Evolutionary conservation across 441 rosid species (phyloP).

Genomic region (Brassica balearica): DNA sequence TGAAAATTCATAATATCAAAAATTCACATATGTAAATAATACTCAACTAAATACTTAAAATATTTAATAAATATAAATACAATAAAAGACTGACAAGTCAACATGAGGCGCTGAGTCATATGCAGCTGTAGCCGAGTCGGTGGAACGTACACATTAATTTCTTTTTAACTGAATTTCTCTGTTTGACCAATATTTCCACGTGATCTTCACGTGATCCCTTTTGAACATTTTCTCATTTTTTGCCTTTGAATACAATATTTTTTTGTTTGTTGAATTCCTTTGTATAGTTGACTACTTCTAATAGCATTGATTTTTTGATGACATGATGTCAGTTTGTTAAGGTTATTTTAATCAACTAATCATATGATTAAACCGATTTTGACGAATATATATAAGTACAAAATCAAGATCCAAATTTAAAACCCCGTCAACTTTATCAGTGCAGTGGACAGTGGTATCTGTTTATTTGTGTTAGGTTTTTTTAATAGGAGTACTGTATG

Average conservation of each 20-base stretch:
- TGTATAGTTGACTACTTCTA: background rate
- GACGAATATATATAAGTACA: background rate
- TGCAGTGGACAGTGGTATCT: background rate
- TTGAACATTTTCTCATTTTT: background rate
- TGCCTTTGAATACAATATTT: background rate
- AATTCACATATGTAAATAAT: background rate
- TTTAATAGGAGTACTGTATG: background rate
- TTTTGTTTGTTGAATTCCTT: background rate
- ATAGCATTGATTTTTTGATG: background rate
- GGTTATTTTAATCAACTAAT: background rate
- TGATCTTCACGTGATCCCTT: conserved; percentile 31
- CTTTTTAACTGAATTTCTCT: conserved; percentile 22
- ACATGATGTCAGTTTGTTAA: background rate
- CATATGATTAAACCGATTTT: background rate
- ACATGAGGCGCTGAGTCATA: conserved; percentile 32
- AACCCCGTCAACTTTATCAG: background rate
- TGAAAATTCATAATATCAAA: too few species aligned
- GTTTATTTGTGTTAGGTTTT: background rate
- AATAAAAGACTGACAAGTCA: conserved; percentile 24
- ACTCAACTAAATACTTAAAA: background rate
- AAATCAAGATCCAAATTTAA: conserved; percentile 5
- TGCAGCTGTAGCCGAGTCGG: conserved; percentile 39
- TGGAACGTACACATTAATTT: conserved; percentile 25
- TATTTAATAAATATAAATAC: background rate
- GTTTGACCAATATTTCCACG: conserved; percentile 26